Evolutionary conservation across 768 basidiomycete genomes (phyloP).

Genomic region (Multifurca ochricompacta): DNA sequence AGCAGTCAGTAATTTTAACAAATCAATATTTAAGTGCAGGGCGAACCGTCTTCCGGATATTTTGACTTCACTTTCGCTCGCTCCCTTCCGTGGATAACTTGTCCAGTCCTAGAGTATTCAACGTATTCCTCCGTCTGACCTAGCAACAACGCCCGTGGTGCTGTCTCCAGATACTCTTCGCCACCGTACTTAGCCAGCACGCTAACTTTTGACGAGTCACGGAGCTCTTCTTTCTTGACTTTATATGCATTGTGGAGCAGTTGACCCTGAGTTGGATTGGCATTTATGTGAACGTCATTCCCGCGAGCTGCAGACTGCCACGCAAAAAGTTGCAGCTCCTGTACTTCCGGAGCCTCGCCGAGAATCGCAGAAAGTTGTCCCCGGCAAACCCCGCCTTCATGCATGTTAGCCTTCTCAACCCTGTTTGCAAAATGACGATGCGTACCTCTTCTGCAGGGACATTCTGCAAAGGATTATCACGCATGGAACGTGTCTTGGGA

Average conservation of each 20-base stretch:
- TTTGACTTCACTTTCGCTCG: conserved; percentile 81
- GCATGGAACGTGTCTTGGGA: conserved; percentile 99
- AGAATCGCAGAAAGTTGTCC: conserved; percentile 89
- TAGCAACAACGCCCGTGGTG: conserved; percentile 86
- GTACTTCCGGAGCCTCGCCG: conserved; percentile 93
- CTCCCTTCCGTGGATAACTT: conserved; percentile 88
- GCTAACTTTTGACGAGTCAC: conserved; percentile 81
- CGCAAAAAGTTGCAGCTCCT: conserved; percentile 90
- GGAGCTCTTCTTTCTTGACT: conserved; percentile 87
- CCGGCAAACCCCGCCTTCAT: conserved; percentile 81
- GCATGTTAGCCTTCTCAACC: neutral
- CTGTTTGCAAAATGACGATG: conserved; percentile 17
- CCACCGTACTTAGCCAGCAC: conserved; percentile 93
- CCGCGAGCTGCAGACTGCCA: conserved; percentile 93
- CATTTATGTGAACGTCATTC: conserved; percentile 91
- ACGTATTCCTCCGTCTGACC: conserved; percentile 98
- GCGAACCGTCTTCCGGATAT: conserved; percentile 92
- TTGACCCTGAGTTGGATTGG: conserved; percentile 94
- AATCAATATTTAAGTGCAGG: conserved; percentile 1
- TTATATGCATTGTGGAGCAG: conserved; percentile 85
- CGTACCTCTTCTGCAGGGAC: conserved; percentile 83
- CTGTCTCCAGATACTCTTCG: conserved; percentile 80
- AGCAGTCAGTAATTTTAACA: conserved; percentile 8
- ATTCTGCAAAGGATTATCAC: conserved; percentile 82
- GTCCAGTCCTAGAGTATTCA: conserved; percentile 90